Evolutionary conservation across 1,284 basidiomycete genomes (phyloP).

Genomic region (Puccinia brachypodii): DNA sequence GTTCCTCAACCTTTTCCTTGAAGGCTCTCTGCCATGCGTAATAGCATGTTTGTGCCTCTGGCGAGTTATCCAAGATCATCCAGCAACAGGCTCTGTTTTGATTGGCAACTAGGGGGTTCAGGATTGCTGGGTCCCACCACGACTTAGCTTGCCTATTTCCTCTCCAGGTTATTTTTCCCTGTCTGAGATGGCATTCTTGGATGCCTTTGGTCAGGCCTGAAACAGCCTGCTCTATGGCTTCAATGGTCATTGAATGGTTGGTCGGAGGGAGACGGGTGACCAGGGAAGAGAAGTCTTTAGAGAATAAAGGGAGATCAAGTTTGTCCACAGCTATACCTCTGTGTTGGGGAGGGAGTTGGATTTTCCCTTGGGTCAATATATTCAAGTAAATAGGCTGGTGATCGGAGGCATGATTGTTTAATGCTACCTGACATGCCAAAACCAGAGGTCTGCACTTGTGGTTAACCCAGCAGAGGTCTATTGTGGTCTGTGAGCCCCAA

Average conservation of each 20-base stretch:
- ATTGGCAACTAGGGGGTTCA: background rate
- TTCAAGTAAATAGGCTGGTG: slow-evolving; percentile 15
- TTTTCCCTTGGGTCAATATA: background rate
- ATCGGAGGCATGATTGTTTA: slow-evolving; percentile 33
- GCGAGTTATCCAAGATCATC: slow-evolving; percentile 1
- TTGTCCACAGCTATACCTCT: background rate
- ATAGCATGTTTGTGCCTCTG: background rate
- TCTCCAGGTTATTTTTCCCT: background rate
- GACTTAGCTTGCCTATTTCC: background rate
- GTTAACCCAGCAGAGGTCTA: slow-evolving; percentile 19
- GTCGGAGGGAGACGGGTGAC: background rate
- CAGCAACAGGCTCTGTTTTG: slow-evolving; percentile 2
- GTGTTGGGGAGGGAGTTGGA: background rate
- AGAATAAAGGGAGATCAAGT: background rate
- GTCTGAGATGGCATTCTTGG: background rate
- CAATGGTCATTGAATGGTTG: background rate
- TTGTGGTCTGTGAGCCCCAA: no score
- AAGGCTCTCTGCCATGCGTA: slow-evolving; percentile 6
- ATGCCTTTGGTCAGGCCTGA: background rate
- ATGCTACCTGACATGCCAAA: background rate
- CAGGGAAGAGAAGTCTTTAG: background rate
- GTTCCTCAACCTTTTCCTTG: slow-evolving; percentile 2
- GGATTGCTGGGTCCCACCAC: background rate
- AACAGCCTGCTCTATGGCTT: background rate
- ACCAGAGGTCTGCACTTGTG: background rate